Percentiles rank a stretch among this genome's conserved stretches.
These are phyloP conservation scores for Eimeria brunetti DNA, from an alignment of 169 alveolate genomes.

Conservation along the genomic window DNA sequence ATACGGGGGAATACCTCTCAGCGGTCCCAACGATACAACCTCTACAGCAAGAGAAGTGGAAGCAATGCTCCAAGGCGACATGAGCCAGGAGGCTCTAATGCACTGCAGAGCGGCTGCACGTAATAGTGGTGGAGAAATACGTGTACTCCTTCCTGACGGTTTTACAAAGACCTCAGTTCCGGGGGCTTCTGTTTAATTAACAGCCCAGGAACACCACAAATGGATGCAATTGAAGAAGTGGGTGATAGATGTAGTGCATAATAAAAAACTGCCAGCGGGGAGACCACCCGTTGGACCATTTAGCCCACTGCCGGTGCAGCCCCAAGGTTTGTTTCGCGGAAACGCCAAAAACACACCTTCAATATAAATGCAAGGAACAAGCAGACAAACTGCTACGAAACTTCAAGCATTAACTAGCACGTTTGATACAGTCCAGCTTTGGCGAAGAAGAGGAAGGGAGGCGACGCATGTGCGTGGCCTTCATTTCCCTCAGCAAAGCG, in stretches of 20 bases:
- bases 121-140: background rate
- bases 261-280: background rate
- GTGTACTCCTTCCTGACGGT: background rate
- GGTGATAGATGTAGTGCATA: background rate
- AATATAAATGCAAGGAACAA: no score
- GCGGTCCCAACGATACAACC: background rate
- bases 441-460: background rate
- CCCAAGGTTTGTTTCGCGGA: no score
- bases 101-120: background rate
- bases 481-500: background rate
- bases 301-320: no score
- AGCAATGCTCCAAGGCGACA: background rate
- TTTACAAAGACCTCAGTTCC: background rate
- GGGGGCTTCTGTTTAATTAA: background rate
- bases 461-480: background rate
- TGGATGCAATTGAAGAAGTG: background rate
- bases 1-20: background rate
- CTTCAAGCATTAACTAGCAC: no score
- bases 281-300: background rate
- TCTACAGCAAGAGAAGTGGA: background rate
- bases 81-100: background rate
- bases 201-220: background rate
- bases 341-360: no score
- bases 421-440: no score
- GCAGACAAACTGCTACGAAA: no score